These are phyloP conservation scores for Microbotryum silenes-acaulis DNA, from an alignment of 1,284 basidiomycete species.

Conservation along the genomic window DNA sequence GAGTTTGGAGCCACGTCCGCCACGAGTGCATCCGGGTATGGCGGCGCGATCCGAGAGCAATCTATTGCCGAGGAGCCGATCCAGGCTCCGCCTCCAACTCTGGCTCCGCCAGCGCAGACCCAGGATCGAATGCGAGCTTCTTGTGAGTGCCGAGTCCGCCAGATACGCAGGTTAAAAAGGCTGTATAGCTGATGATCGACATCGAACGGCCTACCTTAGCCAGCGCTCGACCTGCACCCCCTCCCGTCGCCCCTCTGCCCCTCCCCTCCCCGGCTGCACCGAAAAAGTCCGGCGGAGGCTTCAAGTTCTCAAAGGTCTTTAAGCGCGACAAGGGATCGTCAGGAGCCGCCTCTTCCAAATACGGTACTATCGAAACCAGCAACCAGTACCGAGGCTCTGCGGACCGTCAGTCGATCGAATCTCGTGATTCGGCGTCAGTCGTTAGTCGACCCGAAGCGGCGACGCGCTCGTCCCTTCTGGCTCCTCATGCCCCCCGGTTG, in stretches of 20 bases:
- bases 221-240: neutral
- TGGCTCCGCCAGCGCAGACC: neutral
- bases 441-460: slow-evolving; percentile 2
- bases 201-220: neutral
- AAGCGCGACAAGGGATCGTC: slow-evolving; percentile 19
- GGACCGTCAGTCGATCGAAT: slow-evolving; percentile 7
- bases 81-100: neutral
- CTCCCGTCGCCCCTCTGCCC: slow-evolving; percentile 17
- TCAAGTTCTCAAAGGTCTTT: slow-evolving; percentile 6
- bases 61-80: slow-evolving; percentile 1
- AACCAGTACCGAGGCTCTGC: neutral
- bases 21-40: neutral
- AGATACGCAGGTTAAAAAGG: neutral
- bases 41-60: neutral
- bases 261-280: slow-evolving; percentile 10
- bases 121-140: neutral
- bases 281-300: slow-evolving; percentile 2
- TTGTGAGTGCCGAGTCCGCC: neutral
- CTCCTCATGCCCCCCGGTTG: no score
- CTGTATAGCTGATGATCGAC: neutral
- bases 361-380: slow-evolving; percentile 11
- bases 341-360: slow-evolving; percentile 23
- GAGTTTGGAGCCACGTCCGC: slow-evolving; percentile 19
- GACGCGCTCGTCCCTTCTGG: neutral
- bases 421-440: neutral